A percentile compares a stretch with the other conserved stretches of the same genome.
phyloP scores from a whole-genome alignment of 2,329 filamentous ascomycete species.

The Ascochyta viciae-villosae region DNA sequence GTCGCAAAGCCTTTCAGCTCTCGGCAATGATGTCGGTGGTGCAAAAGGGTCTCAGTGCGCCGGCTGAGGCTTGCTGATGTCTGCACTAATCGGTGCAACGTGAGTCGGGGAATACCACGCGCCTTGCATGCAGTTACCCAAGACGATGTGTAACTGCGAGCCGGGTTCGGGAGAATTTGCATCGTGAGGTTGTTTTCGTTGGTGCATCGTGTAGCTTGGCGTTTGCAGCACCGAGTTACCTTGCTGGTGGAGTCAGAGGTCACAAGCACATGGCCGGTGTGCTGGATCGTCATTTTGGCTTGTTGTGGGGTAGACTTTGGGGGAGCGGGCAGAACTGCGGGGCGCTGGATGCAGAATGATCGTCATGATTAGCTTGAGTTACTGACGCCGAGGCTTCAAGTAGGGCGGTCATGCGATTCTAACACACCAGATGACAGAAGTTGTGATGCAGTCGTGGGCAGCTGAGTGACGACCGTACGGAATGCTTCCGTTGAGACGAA shows the following conservation, averaged over 20 bases:
- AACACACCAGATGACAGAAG: background rate
- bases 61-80: slow-evolving; percentile 13
- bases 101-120: background rate
- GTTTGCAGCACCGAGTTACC: background rate
- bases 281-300: slow-evolving; percentile 9
- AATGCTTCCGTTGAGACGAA: background rate
- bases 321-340: background rate
- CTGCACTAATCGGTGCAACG: slow-evolving; percentile 5
- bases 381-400: background rate
- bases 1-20: background rate
- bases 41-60: slow-evolving; percentile 12
- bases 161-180: background rate
- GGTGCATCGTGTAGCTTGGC: slow-evolving; percentile 6
- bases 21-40: slow-evolving; percentile 11
- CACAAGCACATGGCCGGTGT: slow-evolving; percentile 13
- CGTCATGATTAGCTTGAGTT: background rate
- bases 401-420: background rate
- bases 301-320: slow-evolving; percentile 10
- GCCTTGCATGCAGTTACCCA: slow-evolving; percentile 12
- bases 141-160: slow-evolving; percentile 6
- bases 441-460: no score
- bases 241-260: slow-evolving; percentile 2
- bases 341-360: background rate
- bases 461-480: background rate
- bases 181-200: slow-evolving; percentile 1